These are phyloP conservation scores for Boletus eberwhitei DNA, from an alignment of 768 basidiomycete species.

Conservation along the genomic window DNA sequence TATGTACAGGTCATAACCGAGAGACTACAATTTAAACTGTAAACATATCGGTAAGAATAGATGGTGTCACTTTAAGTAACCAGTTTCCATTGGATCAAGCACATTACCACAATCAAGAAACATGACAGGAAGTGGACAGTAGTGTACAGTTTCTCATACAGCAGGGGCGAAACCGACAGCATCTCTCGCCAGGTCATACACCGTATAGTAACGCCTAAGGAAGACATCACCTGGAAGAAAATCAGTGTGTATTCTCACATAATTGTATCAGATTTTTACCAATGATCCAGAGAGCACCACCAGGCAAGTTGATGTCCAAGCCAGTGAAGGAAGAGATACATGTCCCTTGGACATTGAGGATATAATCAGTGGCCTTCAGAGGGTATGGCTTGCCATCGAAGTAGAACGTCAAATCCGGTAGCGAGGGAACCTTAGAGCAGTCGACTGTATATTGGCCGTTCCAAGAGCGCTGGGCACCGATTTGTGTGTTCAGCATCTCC, in stretches of 20 bases:
- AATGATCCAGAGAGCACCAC: slow-evolving; percentile 83
- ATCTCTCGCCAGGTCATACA: slow-evolving; percentile 75
- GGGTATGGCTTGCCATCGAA: slow-evolving; percentile 80
- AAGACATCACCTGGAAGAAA: slow-evolving; percentile 69
- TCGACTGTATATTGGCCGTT: slow-evolving; percentile 94
- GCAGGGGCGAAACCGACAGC: slow-evolving; percentile 82
- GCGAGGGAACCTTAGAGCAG: slow-evolving; percentile 75
- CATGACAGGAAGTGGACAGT: not conserved
- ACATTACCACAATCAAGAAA: not conserved
- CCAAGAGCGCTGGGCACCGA: slow-evolving; percentile 93
- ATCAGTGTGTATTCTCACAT: slow-evolving; percentile 3
- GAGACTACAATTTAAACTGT: not conserved
- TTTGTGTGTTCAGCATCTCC: slow-evolving; percentile 95
- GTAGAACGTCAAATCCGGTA: slow-evolving; percentile 82
- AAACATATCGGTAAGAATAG: not conserved
- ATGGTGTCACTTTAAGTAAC: not conserved
- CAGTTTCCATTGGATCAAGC: slow-evolving; percentile 13
- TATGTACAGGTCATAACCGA: not conserved
- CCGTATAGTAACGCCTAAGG: slow-evolving; percentile 88
- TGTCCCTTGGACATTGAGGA: slow-evolving; percentile 85
- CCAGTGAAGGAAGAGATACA: slow-evolving; percentile 94
- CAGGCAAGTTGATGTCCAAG: slow-evolving; percentile 82
- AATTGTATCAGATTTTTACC: slow-evolving; percentile 43
- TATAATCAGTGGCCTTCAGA: slow-evolving; percentile 81
- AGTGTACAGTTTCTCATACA: slow-evolving; percentile 21